These are phyloP conservation scores for Colletotrichum cereale DNA, from an alignment of 2,329 filamentous ascomycete species.

Conservation along the genomic window DNA sequence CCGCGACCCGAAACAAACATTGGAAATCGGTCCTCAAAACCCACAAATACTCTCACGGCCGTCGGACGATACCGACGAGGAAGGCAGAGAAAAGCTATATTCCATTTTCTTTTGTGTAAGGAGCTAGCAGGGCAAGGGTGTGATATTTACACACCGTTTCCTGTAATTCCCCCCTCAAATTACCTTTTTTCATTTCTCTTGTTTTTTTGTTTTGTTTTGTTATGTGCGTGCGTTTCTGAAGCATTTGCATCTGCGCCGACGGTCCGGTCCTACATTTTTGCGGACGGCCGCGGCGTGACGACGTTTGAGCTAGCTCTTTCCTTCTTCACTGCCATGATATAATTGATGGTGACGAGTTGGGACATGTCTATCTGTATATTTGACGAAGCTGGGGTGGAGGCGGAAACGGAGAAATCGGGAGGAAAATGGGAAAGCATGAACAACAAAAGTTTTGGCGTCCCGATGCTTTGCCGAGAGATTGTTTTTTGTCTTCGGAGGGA, in stretches of 20 bases:
- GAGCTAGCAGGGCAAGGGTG: constrained; percentile 36
- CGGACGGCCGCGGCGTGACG: constrained; percentile 19
- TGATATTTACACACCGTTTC: constrained; percentile 36
- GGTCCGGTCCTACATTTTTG: constrained; percentile 4
- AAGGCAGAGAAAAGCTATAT: constrained; percentile 27
- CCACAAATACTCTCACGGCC: constrained; percentile 20
- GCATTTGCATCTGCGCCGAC: constrained; percentile 36
- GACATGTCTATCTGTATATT: constrained; percentile 32
- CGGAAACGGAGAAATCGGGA: constrained; percentile 15
- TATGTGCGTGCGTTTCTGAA: constrained; percentile 26
- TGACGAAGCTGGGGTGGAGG: constrained; percentile 24
- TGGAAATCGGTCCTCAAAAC: not conserved
- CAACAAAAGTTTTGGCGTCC: constrained; percentile 39
- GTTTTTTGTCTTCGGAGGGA: constrained; percentile 19
- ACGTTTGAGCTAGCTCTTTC: constrained; percentile 20
- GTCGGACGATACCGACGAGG: constrained; percentile 20
- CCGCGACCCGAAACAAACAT: not conserved
- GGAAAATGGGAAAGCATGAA: constrained; percentile 38
- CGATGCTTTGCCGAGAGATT: constrained; percentile 28
- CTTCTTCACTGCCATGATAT: constrained; percentile 9
- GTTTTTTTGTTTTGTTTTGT: constrained; percentile 2
- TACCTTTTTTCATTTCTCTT: constrained; percentile 24
- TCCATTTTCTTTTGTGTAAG: constrained; percentile 28
- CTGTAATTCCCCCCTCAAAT: constrained; percentile 24
- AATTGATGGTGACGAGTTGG: constrained; percentile 1